Percentiles rank a stretch among this genome's conserved stretches.
Evolutionary conservation across 2,329 filamentous ascomycete genomes (phyloP).

Genomic region (Xylariaceae sp.): DNA sequence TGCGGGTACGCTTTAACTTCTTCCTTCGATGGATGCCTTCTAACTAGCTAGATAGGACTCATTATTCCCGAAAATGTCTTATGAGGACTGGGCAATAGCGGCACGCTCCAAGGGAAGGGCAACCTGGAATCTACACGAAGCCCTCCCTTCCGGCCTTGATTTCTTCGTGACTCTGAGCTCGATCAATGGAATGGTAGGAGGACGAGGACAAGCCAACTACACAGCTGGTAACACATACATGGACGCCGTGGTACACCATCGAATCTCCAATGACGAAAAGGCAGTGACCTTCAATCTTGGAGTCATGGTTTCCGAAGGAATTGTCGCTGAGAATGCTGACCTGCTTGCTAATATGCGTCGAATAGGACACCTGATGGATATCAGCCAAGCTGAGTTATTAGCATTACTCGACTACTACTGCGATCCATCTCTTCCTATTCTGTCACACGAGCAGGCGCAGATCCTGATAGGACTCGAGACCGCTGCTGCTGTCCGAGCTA

Average conservation of each 20-base stretch:
- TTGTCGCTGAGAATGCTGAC: slow-evolving; percentile 10
- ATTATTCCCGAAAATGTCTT: no score
- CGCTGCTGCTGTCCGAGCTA: not conserved
- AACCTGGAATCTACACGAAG: no score
- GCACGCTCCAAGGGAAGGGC: no score
- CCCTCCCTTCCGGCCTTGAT: slow-evolving; percentile 18
- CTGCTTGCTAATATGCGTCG: slow-evolving; percentile 5
- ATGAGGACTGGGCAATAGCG: no score
- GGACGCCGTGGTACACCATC: slow-evolving; percentile 19
- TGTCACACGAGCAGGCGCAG: slow-evolving; percentile 2
- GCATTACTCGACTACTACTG: slow-evolving; percentile 12
- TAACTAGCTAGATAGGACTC: no score
- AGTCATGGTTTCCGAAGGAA: slow-evolving; percentile 2
- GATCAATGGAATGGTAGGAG: slow-evolving; percentile 33
- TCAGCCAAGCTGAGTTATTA: slow-evolving; percentile 1
- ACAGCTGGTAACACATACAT: slow-evolving; percentile 35
- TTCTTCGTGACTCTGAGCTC: slow-evolving; percentile 41
- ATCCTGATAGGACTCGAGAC: slow-evolving; percentile 9
- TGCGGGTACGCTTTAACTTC: slow-evolving; percentile 11
- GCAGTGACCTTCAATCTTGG: slow-evolving; percentile 9
- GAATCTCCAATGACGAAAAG: slow-evolving; percentile 2
- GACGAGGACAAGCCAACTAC: slow-evolving; percentile 36
- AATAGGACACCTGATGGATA: slow-evolving; percentile 8
- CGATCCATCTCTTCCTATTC: slow-evolving; percentile 4
- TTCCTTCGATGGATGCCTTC: no score